Conservation (phyloP, 768 basidiomycete genomes). For the Lactarius pseudohatsudake region DNA sequence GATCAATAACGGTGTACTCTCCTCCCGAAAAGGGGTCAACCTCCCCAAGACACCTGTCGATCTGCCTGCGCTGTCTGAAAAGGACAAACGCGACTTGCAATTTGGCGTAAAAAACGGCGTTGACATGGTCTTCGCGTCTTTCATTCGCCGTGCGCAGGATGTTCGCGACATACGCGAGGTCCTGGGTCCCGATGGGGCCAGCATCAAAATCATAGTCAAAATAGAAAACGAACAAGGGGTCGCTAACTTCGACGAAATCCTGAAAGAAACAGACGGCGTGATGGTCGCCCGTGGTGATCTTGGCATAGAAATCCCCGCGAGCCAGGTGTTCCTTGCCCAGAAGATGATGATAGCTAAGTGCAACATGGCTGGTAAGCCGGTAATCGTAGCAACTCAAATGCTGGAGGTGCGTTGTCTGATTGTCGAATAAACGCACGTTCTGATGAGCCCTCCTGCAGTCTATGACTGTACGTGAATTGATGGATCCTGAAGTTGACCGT, state of each 20-base stretch:
- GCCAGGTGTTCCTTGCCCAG: slow-evolving; percentile 98
- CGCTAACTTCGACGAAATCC: slow-evolving; percentile 97
- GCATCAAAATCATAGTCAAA: slow-evolving; percentile 99
- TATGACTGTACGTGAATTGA: slow-evolving; percentile 70
- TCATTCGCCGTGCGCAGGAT: slow-evolving; percentile 94
- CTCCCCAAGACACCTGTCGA: slow-evolving; percentile 98
- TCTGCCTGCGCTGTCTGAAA: slow-evolving; percentile 94
- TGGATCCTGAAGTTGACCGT: background rate
- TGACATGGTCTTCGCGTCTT: slow-evolving; percentile 99
- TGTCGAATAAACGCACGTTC: slow-evolving; percentile 10
- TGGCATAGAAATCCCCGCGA: slow-evolving; percentile 99
- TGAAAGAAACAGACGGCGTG: slow-evolving; percentile 93
- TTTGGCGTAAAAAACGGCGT: slow-evolving; percentile 98
- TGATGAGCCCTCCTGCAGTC: slow-evolving; percentile 51
- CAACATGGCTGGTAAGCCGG: slow-evolving; percentile 96
- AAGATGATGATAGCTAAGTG: slow-evolving; percentile 99
- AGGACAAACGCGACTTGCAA: slow-evolving; percentile 92
- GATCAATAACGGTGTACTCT: slow-evolving; percentile 88
- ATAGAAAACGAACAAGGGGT: slow-evolving; percentile 99
- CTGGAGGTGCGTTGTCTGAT: slow-evolving; percentile 64
- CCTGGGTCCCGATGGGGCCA: slow-evolving; percentile 91
- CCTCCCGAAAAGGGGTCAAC: slow-evolving; percentile 98
- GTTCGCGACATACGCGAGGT: slow-evolving; percentile 91
- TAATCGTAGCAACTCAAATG: slow-evolving; percentile 99
- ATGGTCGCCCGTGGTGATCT: slow-evolving; percentile 99